Evolutionary conservation across 345 rosid species (phyloP).

Genomic region (Toxicodendron radicans): DNA sequence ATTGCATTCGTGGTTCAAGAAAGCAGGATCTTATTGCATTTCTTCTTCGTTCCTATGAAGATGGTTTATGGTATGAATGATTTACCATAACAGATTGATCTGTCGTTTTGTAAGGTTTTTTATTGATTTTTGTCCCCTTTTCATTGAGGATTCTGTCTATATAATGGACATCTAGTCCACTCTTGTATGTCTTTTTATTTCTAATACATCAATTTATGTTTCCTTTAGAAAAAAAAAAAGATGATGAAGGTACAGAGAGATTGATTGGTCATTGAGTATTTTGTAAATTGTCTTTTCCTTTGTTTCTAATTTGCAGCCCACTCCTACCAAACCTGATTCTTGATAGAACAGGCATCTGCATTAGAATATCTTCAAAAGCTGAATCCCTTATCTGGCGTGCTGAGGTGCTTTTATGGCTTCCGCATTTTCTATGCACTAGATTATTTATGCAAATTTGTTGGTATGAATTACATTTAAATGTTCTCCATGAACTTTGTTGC

Average conservation of each 20-base stretch:
- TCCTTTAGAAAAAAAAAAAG: too few relatives aligned
- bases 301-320: slow-evolving; percentile 45
- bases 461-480: slow-evolving; percentile 5
- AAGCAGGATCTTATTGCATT: slow-evolving; percentile 64
- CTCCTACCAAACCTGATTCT: slow-evolving; percentile 46
- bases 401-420: slow-evolving; percentile 53
- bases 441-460: neutral
- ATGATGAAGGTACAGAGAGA: neutral
- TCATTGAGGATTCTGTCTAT: too few relatives aligned
- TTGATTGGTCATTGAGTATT: slow-evolving; percentile 8
- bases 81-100: slow-evolving; percentile 1
- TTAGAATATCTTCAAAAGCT: slow-evolving; percentile 56
- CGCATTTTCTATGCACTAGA: slow-evolving; percentile 1
- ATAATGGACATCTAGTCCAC: too few relatives aligned
- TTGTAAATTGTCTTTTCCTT: slow-evolving; percentile 13
- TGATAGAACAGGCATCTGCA: slow-evolving; percentile 55
- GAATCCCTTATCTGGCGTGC: slow-evolving; percentile 79
- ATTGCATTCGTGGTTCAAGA: slow-evolving; percentile 46
- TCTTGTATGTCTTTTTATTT: too few relatives aligned
- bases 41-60: slow-evolving; percentile 53
- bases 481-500: slow-evolving; percentile 6
- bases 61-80: slow-evolving; percentile 49
- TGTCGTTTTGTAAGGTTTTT: too few relatives aligned
- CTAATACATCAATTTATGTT: too few relatives aligned
- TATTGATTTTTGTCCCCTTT: too few relatives aligned